A percentile compares a stretch with the other conserved stretches of the same genome.
phyloP scores from a whole-genome alignment of 1,139 yeast species.

The Candida buenavistaensis region DNA sequence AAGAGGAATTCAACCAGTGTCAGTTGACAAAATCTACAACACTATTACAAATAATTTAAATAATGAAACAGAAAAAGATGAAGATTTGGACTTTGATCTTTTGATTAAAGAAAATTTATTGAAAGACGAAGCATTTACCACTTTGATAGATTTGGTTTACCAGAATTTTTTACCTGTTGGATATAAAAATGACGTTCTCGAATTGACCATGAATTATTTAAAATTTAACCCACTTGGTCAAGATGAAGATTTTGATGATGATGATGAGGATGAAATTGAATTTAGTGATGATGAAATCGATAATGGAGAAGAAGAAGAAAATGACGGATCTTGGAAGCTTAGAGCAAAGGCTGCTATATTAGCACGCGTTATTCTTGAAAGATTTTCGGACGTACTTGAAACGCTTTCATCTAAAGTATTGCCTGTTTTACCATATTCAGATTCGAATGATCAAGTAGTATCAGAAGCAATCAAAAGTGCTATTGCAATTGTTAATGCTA shows the following conservation, averaged over 20 bases:
- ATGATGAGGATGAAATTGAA: slow-evolving; percentile 41
- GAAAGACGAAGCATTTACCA: slow-evolving; percentile 49
- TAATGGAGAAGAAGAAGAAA: slow-evolving; percentile 26
- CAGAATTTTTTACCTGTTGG: slow-evolving; percentile 15
- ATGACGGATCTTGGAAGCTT: slow-evolving; percentile 72
- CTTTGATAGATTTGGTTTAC: slow-evolving; percentile 33
- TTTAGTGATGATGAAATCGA: slow-evolving; percentile 47
- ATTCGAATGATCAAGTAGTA: slow-evolving; percentile 42
- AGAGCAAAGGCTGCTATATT: slow-evolving; percentile 56
- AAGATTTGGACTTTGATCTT: slow-evolving; percentile 46
- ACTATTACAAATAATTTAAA: slow-evolving; percentile 7
- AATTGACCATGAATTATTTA: slow-evolving; percentile 38
- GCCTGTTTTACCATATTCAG: slow-evolving; percentile 25
- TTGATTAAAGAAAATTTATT: slow-evolving; percentile 33
- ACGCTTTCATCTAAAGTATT: slow-evolving; percentile 9
- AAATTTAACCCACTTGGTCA: slow-evolving; percentile 58
- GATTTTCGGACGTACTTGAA: slow-evolving; percentile 26
- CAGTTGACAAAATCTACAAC: slow-evolving; percentile 8
- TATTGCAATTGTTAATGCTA: slow-evolving; percentile 26
- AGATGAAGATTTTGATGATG: slow-evolving; percentile 38
- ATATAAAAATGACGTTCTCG: slow-evolving; percentile 8
- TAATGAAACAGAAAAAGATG: slow-evolving; percentile 32
- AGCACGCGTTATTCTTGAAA: slow-evolving; percentile 37
- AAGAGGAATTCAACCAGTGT: slow-evolving; percentile 12
- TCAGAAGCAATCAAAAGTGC: slow-evolving; percentile 36